A percentile compares a stretch with the other conserved stretches of the same genome.
phyloP scores from a whole-genome alignment of 306 rosid genomes.

The Trichosanthes truncata region DNA sequence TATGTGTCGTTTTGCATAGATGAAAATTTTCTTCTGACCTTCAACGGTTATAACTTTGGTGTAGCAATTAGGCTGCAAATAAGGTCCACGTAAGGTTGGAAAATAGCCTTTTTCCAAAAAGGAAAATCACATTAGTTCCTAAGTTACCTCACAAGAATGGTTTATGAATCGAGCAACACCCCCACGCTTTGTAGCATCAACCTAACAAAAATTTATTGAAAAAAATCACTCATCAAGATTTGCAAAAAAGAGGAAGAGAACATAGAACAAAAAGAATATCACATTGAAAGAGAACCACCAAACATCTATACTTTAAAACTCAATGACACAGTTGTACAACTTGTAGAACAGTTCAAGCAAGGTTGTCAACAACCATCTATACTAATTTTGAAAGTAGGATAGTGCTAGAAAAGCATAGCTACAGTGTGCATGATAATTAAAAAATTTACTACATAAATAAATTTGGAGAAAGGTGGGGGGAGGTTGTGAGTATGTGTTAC shows the following conservation, averaged over 20 bases:
- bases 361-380: not conserved
- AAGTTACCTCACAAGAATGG: conserved; percentile 93
- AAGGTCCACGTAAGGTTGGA: conserved; percentile 9
- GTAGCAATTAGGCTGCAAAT: conserved; percentile 93
- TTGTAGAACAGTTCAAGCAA: not conserved
- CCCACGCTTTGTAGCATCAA: conserved; percentile 96
- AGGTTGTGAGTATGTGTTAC: not conserved
- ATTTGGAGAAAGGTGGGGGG: not conserved
- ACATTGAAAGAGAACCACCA: conserved; percentile 1
- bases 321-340: not conserved
- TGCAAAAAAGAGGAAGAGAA: not conserved
- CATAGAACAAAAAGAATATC: not conserved
- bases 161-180: conserved; percentile 92
- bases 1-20: conserved; percentile 88
- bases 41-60: conserved; percentile 91
- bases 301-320: not conserved
- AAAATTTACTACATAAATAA: not conserved
- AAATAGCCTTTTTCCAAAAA: not conserved
- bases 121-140: conserved; percentile 5
- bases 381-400: not conserved
- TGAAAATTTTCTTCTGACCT: conserved; percentile 85
- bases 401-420: not conserved
- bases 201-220: conserved; percentile 39
- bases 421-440: not conserved
- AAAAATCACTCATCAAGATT: conserved; percentile 8